Evolutionary conservation across 352 stramenopile species (phyloP).

Genomic region (Phytophthora quininea): DNA sequence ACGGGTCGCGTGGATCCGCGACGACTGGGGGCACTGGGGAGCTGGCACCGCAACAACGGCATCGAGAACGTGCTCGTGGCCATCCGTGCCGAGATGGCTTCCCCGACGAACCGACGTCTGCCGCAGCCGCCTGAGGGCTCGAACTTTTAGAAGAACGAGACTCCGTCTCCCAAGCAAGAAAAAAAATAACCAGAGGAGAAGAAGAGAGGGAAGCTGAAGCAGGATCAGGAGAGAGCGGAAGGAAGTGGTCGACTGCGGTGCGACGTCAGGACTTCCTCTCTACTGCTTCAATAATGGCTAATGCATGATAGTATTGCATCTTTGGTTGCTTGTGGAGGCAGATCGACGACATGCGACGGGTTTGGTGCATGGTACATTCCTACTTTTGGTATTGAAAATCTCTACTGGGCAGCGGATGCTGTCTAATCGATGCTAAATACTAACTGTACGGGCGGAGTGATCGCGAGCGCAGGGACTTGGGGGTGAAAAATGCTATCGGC

Average conservation of each 20-base stretch:
- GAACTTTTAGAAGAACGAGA: slow-evolving; percentile 82
- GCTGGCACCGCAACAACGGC: slow-evolving; percentile 88
- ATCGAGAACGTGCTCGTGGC: slow-evolving; percentile 92
- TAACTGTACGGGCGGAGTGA: slow-evolving; percentile 28
- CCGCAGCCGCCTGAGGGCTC: slow-evolving; percentile 91
- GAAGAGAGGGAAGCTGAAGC: slow-evolving; percentile 12
- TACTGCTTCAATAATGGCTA: slow-evolving; percentile 35
- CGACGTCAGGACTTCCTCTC: slow-evolving; percentile 11
- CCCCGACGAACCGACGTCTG: slow-evolving; percentile 87
- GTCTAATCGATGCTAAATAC: slow-evolving; percentile 29
- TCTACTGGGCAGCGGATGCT: slow-evolving; percentile 9
- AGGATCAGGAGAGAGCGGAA: slow-evolving; percentile 6
- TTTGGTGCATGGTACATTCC: background rate
- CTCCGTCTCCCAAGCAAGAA: slow-evolving; percentile 1
- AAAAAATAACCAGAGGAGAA: slow-evolving; percentile 14
- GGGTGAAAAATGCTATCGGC: slow-evolving; percentile 24
- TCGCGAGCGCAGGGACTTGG: slow-evolving; percentile 30
- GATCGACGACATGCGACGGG: background rate
- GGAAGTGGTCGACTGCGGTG: slow-evolving; percentile 1
- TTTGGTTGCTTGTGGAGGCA: slow-evolving; percentile 13
- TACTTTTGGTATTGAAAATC: slow-evolving; percentile 7
- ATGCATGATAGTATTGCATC: slow-evolving; percentile 43
- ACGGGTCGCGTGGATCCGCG: slow-evolving; percentile 82
- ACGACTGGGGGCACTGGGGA: slow-evolving; percentile 69
- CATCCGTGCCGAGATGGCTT: slow-evolving; percentile 91